A percentile compares a stretch with the other conserved stretches of the same genome.
These are phyloP conservation scores for Candida easanensis DNA, from an alignment of 805 yeast genomes.

Conservation along the genomic window DNA sequence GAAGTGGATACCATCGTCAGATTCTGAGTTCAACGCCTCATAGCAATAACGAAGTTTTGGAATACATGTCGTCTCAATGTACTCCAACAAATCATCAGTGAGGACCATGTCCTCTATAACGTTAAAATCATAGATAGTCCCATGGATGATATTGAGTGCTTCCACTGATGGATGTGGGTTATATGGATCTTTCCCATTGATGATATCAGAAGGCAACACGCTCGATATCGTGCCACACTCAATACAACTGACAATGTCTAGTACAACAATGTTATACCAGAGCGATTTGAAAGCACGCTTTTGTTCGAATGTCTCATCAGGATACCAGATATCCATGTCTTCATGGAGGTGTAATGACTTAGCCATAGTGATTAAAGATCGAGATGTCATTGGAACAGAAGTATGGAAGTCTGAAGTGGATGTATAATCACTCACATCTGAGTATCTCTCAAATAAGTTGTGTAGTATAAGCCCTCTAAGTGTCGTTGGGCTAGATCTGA, in stretches of 20 bases:
- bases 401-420: background rate
- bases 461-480: background rate
- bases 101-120: constrained; percentile 8
- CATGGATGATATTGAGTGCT: constrained; percentile 1
- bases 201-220: constrained; percentile 2
- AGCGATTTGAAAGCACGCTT: constrained; percentile 5
- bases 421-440: constrained; percentile 7
- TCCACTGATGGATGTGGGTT: background rate
- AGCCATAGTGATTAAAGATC: constrained; percentile 6
- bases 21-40: background rate
- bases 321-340: constrained; percentile 9
- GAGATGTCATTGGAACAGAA: background rate
- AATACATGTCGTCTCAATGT: constrained; percentile 6
- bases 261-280: constrained; percentile 10
- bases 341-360: constrained; percentile 10
- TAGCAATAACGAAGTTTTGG: constrained; percentile 5
- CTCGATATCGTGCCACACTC: constrained; percentile 6
- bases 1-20: background rate
- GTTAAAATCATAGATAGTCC: constrained; percentile 8
- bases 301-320: background rate
- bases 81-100: constrained; percentile 4
- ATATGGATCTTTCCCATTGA: background rate
- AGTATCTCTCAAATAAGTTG: constrained; percentile 7
- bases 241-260: constrained; percentile 7
- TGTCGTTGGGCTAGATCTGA: background rate